phyloP scores from a whole-genome alignment of 495 filamentous ascomycete species.

The Penicillium canescens region DNA sequence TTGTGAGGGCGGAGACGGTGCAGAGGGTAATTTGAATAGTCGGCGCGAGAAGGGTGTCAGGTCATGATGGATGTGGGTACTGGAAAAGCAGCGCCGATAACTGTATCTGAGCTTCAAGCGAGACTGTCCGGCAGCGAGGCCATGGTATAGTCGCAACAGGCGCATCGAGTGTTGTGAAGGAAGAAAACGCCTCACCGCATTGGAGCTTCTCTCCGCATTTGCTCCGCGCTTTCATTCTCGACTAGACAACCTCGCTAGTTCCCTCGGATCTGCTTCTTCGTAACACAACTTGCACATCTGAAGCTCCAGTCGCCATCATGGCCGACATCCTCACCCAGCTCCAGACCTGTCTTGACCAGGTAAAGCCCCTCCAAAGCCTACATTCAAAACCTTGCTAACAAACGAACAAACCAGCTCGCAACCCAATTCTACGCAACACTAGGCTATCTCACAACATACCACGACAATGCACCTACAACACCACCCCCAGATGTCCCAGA shows the following conservation, averaged over 20 bases:
- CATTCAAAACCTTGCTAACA: constrained; percentile 6
- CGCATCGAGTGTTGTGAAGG: constrained; percentile 21
- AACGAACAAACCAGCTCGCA: constrained; percentile 59
- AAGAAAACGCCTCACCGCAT: constrained; percentile 24
- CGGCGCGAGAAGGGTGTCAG: constrained; percentile 40
- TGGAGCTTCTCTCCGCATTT: constrained; percentile 32
- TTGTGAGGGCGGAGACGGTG: constrained; percentile 45
- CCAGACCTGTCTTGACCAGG: constrained; percentile 92
- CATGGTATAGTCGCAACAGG: constrained; percentile 15
- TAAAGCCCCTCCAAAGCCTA: constrained; percentile 29
- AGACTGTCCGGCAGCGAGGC: constrained; percentile 13
- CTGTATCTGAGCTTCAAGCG: not conserved
- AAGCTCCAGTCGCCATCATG: constrained; percentile 52
- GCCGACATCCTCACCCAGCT: constrained; percentile 90
- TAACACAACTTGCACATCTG: not conserved
- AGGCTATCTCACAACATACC: constrained; percentile 79
- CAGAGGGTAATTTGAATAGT: constrained; percentile 37
- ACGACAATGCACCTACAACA: constrained; percentile 69
- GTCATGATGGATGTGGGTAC: constrained; percentile 11
- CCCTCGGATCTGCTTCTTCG: not conserved
- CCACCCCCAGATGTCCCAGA: constrained; percentile 58
- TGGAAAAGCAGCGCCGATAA: constrained; percentile 15
- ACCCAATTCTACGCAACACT: constrained; percentile 87
- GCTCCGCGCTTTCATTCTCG: constrained; percentile 12
- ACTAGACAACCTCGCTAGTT: not conserved